phyloP scores from a whole-genome alignment of 2,329 filamentous ascomycete species.

The Fusarium begoniae region DNA sequence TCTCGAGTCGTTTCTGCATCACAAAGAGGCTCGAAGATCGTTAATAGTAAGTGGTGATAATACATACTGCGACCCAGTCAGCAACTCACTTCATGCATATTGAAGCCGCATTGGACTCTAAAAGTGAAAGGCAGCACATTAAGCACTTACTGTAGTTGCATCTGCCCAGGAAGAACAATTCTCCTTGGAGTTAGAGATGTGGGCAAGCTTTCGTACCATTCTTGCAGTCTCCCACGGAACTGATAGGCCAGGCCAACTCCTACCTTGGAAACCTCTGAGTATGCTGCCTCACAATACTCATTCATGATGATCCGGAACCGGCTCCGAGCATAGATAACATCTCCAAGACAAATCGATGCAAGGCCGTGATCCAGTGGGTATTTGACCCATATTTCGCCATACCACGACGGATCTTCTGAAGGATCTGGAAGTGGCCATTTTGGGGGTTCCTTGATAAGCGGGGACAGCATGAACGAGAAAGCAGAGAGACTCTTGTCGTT shows the following conservation, averaged over 20 bases:
- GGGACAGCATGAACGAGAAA: conserved; percentile 41
- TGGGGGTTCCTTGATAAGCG: conserved; percentile 45
- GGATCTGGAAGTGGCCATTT: conserved; percentile 44
- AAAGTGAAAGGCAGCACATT: too few species aligned
- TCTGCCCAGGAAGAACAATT: conserved; percentile 47
- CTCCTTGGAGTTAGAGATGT: conserved; percentile 38
- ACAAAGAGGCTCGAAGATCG: conserved; percentile 41
- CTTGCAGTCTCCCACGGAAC: conserved; percentile 29
- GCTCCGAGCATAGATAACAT: conserved; percentile 42
- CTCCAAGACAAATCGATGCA: conserved; percentile 38
- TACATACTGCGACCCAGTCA: conserved; percentile 20
- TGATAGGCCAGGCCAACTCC: conserved; percentile 31
- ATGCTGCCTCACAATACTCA: conserved; percentile 38
- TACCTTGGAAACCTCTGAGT: conserved; percentile 15
- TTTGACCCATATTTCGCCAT: conserved; percentile 49
- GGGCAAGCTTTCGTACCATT: conserved; percentile 45
- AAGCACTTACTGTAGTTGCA: conserved; percentile 49
- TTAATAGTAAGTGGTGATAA: conserved; percentile 40
- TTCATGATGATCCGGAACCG: conserved; percentile 49
- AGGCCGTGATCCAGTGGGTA: conserved; percentile 44
- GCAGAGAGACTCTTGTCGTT: conserved; percentile 28
- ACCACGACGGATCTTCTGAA: conserved; percentile 38
- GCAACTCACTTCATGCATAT: too few species aligned
- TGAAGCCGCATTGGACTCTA: not conserved
- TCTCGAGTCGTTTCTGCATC: not conserved